Percentiles rank a stretch among this genome's conserved stretches.
These are phyloP conservation scores for Ilex paraguariensis DNA, from an alignment of 305 asterid species.

Conservation along the genomic window DNA sequence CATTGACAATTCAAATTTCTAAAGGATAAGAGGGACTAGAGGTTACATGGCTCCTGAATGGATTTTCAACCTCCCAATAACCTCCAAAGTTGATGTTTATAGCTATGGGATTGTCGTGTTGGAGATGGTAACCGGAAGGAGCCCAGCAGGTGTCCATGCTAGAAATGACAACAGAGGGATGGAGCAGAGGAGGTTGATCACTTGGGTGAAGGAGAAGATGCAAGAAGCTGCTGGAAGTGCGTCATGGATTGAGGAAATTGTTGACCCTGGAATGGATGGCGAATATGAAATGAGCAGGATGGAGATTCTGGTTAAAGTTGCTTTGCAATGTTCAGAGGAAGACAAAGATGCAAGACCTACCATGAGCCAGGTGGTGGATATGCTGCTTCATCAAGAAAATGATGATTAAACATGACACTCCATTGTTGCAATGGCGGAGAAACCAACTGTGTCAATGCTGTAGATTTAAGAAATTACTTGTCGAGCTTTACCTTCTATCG, in stretches of 20 bases:
- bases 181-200: slow-evolving; percentile 21
- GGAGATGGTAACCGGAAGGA: slow-evolving; percentile 37
- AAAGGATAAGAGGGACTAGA: slow-evolving; percentile 26
- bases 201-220: slow-evolving; percentile 28
- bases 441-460: too few relatives aligned
- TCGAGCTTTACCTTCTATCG: too few relatives aligned
- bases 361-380: slow-evolving; percentile 32
- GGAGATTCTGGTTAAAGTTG: slow-evolving; percentile 26
- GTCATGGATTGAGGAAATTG: slow-evolving; percentile 13
- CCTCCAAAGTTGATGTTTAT: slow-evolving; percentile 47
- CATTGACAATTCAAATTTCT: slow-evolving; percentile 4
- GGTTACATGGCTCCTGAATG: slow-evolving; percentile 40
- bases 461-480: too few relatives aligned
- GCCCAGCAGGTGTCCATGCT: slow-evolving; percentile 5
- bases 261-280: slow-evolving; percentile 21
- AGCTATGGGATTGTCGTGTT: slow-evolving; percentile 43
- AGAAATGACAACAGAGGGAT: neutral
- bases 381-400: slow-evolving; percentile 17
- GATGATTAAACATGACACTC: neutral
- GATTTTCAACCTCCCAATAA: slow-evolving; percentile 27
- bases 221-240: neutral
- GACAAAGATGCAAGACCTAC: slow-evolving; percentile 38
- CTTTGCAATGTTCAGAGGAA: slow-evolving; percentile 32
- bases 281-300: slow-evolving; percentile 16
- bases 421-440: too few relatives aligned